Evolutionary conservation across 1,139 yeast species (phyloP).

Genomic region (Geotrichum candidum): DNA sequence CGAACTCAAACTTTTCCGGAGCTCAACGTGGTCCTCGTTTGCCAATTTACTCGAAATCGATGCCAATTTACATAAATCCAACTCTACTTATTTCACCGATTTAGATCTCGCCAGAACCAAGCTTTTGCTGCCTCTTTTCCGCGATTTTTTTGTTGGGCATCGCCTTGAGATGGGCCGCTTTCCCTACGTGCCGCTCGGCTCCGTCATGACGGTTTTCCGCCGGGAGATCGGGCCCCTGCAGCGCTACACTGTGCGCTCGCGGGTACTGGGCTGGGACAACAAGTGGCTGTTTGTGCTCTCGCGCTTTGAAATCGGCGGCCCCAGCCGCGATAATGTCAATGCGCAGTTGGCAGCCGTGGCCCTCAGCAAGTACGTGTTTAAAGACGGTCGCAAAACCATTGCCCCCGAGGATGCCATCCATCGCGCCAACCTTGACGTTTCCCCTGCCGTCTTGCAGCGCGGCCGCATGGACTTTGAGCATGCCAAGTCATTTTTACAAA

Average conservation of each 20-base stretch:
- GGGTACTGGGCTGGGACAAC: slow-evolving; percentile 75
- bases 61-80: slow-evolving; percentile 78
- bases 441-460: slow-evolving; percentile 45
- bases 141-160: slow-evolving; percentile 28
- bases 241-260: slow-evolving; percentile 49
- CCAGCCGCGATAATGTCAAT: background rate
- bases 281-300: slow-evolving; percentile 78
- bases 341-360: slow-evolving; percentile 52
- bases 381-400: slow-evolving; percentile 65
- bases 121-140: slow-evolving; percentile 49
- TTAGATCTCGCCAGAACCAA: slow-evolving; percentile 74
- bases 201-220: slow-evolving; percentile 61
- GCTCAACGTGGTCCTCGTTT: background rate
- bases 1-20: background rate
- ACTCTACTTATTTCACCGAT: slow-evolving; percentile 80
- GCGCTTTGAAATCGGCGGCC: slow-evolving; percentile 41
- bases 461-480: slow-evolving; percentile 38
- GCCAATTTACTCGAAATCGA: slow-evolving; percentile 52
- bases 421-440: slow-evolving; percentile 45
- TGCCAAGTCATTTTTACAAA: slow-evolving; percentile 36
- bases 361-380: slow-evolving; percentile 74
- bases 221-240: slow-evolving; percentile 68
- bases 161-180: slow-evolving; percentile 43
- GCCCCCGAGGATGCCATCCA: slow-evolving; percentile 55
- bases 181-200: slow-evolving; percentile 76